A percentile compares a stretch with the other conserved stretches of the same genome.
Evolutionary conservation across 2,329 filamentous ascomycete genomes (phyloP).

Genomic region (Dactylonectria estremocensis): DNA sequence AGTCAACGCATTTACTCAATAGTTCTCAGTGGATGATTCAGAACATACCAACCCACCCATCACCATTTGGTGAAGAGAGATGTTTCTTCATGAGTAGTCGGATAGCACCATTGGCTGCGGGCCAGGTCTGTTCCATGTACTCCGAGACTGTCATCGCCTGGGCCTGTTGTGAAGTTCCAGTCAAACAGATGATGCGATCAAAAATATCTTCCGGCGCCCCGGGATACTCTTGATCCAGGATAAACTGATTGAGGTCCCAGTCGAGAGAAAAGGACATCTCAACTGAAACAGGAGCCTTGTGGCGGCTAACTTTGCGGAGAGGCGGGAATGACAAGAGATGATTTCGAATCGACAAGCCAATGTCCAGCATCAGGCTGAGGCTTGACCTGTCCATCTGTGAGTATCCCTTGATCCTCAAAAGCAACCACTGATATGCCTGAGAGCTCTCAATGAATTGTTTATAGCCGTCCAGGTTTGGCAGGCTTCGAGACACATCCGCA

Average conservation of each 20-base stretch:
- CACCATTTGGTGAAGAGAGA: neutral
- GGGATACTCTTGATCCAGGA: neutral
- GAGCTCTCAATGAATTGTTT: neutral
- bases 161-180: neutral
- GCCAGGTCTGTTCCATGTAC: constrained; percentile 6
- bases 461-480: neutral
- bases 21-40: neutral
- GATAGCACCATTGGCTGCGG: neutral
- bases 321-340: neutral
- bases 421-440: neutral
- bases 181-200: neutral
- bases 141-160: neutral
- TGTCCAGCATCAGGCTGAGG: neutral
- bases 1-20: neutral
- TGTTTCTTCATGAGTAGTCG: neutral
- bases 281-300: neutral
- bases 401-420: neutral
- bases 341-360: neutral
- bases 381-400: neutral
- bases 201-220: neutral
- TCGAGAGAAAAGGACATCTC: neutral
- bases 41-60: neutral
- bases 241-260: neutral
- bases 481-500: too few species aligned
- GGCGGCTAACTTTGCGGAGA: constrained; percentile 1